Conservation (phyloP, 495 filamentous ascomycete genomes). For the Penicillium fimorum region DNA sequence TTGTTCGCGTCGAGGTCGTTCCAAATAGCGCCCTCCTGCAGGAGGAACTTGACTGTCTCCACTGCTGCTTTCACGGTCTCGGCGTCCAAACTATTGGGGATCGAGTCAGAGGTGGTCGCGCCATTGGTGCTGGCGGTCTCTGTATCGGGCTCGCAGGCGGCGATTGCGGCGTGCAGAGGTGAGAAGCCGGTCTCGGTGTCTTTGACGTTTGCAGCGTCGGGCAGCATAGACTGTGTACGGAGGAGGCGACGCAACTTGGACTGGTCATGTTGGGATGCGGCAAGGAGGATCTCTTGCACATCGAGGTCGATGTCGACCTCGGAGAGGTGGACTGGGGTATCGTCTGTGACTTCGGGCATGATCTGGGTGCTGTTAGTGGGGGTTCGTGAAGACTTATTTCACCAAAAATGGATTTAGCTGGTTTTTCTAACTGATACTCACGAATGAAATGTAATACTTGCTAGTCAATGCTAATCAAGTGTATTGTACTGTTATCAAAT, state of each 20-base stretch:
- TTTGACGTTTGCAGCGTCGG: constrained; percentile 67
- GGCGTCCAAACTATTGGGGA: constrained; percentile 23
- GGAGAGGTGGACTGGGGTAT: constrained; percentile 23
- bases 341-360: constrained; percentile 31
- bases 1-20: constrained; percentile 84
- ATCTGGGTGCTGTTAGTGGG: constrained; percentile 7
- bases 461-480: constrained; percentile 1
- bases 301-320: constrained; percentile 45
- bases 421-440: background rate
- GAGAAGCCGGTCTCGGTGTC: constrained; percentile 83
- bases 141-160: constrained; percentile 65
- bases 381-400: background rate
- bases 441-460: background rate
- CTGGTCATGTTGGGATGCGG: constrained; percentile 80
- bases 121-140: constrained; percentile 21
- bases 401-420: background rate
- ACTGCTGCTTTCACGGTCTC: constrained; percentile 54
- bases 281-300: constrained; percentile 65
- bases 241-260: constrained; percentile 70
- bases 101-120: constrained; percentile 24
- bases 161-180: constrained; percentile 87
- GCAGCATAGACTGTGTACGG: constrained; percentile 49
- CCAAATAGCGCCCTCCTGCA: constrained; percentile 92
- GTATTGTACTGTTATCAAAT: background rate
- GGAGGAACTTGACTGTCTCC: constrained; percentile 69